A percentile compares a stretch with the other conserved stretches of the same genome.
These are phyloP conservation scores for Hyphodiscus hymeniophilus DNA, from an alignment of 495 filamentous ascomycete genomes.

Conservation along the genomic window DNA sequence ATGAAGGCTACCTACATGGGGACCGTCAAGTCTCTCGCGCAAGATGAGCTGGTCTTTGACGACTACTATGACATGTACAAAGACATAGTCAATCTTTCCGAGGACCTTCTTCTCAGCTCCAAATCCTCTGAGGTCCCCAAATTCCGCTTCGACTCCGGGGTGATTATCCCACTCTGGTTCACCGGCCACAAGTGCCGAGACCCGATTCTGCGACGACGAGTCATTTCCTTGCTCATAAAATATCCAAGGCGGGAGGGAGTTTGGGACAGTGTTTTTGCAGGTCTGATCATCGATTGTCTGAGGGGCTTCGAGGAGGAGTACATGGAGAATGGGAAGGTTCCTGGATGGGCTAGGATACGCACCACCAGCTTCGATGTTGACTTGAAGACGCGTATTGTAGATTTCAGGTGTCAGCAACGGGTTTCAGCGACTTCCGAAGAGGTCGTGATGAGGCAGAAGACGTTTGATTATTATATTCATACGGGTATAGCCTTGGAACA, in stretches of 20 bases:
- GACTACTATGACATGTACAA: not conserved
- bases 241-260: constrained; percentile 52
- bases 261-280: constrained; percentile 51
- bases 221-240: constrained; percentile 44
- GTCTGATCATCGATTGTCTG: constrained; percentile 44
- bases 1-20: not conserved
- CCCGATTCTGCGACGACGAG: constrained; percentile 41
- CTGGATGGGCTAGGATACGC: constrained; percentile 6
- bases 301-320: constrained; percentile 49
- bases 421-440: not conserved
- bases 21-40: not conserved
- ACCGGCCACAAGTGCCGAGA: constrained; percentile 55
- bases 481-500: too few relatives aligned
- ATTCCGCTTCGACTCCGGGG: constrained; percentile 37
- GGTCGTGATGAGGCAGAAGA: constrained; percentile 1
- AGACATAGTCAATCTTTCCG: not conserved
- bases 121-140: not conserved
- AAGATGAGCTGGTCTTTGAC: constrained; percentile 2
- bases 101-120: not conserved
- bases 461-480: not conserved
- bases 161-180: constrained; percentile 47
- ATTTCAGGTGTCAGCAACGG: not conserved
- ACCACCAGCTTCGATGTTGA: not conserved
- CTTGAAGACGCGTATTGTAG: not conserved
- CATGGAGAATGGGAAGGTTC: not conserved